Conservation (phyloP, 345 rosid genomes). For the Cardamine chenopodiifolia region DNA sequence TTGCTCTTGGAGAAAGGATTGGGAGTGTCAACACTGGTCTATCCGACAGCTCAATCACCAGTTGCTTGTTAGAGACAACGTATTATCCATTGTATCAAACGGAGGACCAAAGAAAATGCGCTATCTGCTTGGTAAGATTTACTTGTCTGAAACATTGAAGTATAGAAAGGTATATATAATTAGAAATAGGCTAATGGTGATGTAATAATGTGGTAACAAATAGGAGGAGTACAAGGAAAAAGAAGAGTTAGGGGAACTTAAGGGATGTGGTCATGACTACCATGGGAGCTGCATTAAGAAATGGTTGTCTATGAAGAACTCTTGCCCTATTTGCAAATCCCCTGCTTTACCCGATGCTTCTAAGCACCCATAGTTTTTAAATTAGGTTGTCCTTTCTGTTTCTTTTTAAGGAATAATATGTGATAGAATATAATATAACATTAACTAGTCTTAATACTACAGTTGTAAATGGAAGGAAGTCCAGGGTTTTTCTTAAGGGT, state of each 20-base stretch:
- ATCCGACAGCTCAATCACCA: constrained; percentile 58
- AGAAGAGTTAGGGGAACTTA: constrained; percentile 60
- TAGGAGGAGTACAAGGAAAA: constrained; percentile 78
- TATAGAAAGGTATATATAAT: not conserved
- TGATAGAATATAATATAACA: too few species aligned
- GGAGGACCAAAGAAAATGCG: constrained; percentile 64
- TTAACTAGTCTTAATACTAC: too few species aligned
- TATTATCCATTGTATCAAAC: constrained; percentile 46
- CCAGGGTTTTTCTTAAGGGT: too few species aligned
- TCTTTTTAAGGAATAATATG: too few species aligned
- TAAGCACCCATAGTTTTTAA: too few species aligned
- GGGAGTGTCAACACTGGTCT: constrained; percentile 84
- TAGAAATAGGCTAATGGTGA: constrained; percentile 15
- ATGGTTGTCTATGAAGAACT: constrained; percentile 86
- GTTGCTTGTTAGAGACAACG: constrained; percentile 56
- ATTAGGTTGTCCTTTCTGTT: too few species aligned
- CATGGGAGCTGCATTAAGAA: constrained; percentile 75
- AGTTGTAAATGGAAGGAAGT: too few species aligned
- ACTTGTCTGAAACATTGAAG: not conserved
- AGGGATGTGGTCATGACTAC: constrained; percentile 71
- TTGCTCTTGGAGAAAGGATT: constrained; percentile 87
- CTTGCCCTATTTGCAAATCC: constrained; percentile 89
- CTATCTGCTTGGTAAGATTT: constrained; percentile 79
- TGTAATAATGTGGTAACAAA: constrained; percentile 13
- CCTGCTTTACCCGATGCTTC: constrained; percentile 49